Evolutionary conservation across 2,329 filamentous ascomycete genomes (phyloP).

Genomic region (Aspergillus sp.): DNA sequence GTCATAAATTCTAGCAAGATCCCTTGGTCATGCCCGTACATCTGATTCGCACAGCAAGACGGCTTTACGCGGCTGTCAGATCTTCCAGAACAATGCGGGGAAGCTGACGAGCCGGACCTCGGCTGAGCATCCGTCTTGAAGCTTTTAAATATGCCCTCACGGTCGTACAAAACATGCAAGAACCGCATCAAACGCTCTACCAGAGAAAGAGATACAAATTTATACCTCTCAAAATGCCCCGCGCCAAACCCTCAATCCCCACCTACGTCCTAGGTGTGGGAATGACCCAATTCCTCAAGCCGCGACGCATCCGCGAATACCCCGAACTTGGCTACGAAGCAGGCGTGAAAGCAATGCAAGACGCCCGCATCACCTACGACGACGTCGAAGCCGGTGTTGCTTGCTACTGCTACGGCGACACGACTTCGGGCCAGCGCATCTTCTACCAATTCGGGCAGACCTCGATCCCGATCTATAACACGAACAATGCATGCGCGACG

Average conservation of each 20-base stretch:
- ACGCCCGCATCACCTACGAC: slow-evolving; percentile 86
- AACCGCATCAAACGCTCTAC: not conserved
- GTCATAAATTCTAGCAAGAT: not conserved
- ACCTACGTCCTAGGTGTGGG: slow-evolving; percentile 94
- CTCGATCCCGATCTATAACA: slow-evolving; percentile 92
- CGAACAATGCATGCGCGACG: slow-evolving; percentile 98
- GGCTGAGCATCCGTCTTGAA: slow-evolving; percentile 1
- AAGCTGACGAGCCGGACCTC: slow-evolving; percentile 8
- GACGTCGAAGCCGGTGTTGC: slow-evolving; percentile 93
- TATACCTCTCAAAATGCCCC: slow-evolving; percentile 1
- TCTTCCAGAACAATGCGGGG: not conserved
- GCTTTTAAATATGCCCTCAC: not conserved
- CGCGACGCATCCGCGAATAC: slow-evolving; percentile 90
- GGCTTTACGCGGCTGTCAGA: not conserved
- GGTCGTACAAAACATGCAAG: not conserved
- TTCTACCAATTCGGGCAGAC: slow-evolving; percentile 99
- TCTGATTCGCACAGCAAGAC: not conserved
- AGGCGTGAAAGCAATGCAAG: slow-evolving; percentile 80
- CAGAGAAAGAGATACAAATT: not conserved
- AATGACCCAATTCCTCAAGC: slow-evolving; percentile 99
- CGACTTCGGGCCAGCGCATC: slow-evolving; percentile 90
- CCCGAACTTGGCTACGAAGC: slow-evolving; percentile 93
- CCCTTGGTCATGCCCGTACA: not conserved
- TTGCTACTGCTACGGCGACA: slow-evolving; percentile 97
- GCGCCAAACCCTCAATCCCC: slow-evolving; percentile 35